Conservation (phyloP, 2,329 filamentous ascomycete genomes). For the Fusarium nygamai region DNA sequence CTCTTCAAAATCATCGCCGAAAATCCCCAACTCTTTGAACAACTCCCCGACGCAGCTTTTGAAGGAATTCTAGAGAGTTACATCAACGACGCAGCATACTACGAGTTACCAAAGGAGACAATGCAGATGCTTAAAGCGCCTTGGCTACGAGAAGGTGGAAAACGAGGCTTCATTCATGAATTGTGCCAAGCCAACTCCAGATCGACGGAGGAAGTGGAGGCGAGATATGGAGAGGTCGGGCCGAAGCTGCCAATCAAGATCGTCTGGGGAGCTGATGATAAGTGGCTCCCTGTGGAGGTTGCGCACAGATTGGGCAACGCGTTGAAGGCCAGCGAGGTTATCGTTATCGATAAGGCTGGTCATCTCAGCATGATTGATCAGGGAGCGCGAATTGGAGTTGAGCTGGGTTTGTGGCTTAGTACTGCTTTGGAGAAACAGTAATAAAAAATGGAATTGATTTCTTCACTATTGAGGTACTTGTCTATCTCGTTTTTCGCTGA, state of each 20-base stretch:
- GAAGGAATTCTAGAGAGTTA: constrained; percentile 54
- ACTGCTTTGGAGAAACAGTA: rapidly evolving
- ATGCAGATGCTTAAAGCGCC: constrained; percentile 51
- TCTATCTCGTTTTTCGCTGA: rapidly evolving
- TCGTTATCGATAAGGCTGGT: constrained; percentile 50
- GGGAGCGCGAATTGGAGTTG: constrained; percentile 49
- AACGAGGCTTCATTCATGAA: constrained; percentile 53
- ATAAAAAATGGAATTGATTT: rapidly evolving
- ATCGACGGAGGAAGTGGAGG: constrained; percentile 48
- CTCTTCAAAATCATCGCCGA: constrained; percentile 54
- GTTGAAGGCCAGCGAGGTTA: constrained; percentile 46
- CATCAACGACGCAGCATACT: constrained; percentile 51
- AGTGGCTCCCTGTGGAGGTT: constrained; percentile 54
- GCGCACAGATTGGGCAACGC: constrained; percentile 45
- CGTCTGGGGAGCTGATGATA: constrained; percentile 56
- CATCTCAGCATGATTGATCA: constrained; percentile 59
- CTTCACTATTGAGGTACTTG: rapidly evolving
- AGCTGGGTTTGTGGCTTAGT: constrained; percentile 49
- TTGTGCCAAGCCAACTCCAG: constrained; percentile 46
- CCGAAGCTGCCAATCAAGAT: constrained; percentile 51
- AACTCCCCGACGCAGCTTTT: constrained; percentile 46
- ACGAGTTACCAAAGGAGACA: constrained; percentile 42
- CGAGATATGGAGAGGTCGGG: constrained; percentile 49
- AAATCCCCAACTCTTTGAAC: constrained; percentile 49
- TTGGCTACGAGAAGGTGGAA: constrained; percentile 46